Conservation (phyloP, 2,329 filamentous ascomycete genomes). For the Aspergillus phoenicis region DNA sequence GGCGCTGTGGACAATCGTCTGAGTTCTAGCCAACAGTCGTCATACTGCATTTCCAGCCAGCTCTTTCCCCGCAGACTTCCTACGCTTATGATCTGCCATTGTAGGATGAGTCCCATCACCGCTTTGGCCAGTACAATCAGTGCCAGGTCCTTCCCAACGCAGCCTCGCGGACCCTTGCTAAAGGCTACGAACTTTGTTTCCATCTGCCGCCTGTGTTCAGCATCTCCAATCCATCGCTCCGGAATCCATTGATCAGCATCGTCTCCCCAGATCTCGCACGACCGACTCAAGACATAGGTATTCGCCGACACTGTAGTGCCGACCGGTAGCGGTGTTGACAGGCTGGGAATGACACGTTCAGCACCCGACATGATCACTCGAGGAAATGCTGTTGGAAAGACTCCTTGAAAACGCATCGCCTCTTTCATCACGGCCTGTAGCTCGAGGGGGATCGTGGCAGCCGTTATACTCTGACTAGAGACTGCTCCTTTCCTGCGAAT, state of each 20-base stretch:
- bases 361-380: constrained; percentile 21
- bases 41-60: constrained; percentile 26
- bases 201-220: constrained; percentile 17
- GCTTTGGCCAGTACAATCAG: constrained; percentile 18
- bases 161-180: constrained; percentile 22
- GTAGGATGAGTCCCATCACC: constrained; percentile 12
- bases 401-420: constrained; percentile 16
- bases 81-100: constrained; percentile 16
- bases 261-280: constrained; percentile 20
- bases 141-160: constrained; percentile 22
- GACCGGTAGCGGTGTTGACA: constrained; percentile 16
- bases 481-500: constrained; percentile 11
- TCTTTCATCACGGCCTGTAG: constrained; percentile 25
- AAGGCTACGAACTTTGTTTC: constrained; percentile 22
- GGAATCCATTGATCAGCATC: constrained; percentile 21
- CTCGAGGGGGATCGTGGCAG: constrained; percentile 1
- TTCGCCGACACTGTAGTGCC: constrained; percentile 25
- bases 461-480: neutral
- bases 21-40: constrained; percentile 17
- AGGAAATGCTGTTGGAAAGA: constrained; percentile 24
- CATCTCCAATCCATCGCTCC: constrained; percentile 21
- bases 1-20: neutral
- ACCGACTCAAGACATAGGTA: constrained; percentile 22
- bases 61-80: constrained; percentile 18
- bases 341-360: constrained; percentile 15